Percentiles rank a stretch among this genome's conserved stretches.
Conservation (phyloP, 2,329 filamentous ascomycete genomes). For the Aurifilum marmelostoma region DNA sequence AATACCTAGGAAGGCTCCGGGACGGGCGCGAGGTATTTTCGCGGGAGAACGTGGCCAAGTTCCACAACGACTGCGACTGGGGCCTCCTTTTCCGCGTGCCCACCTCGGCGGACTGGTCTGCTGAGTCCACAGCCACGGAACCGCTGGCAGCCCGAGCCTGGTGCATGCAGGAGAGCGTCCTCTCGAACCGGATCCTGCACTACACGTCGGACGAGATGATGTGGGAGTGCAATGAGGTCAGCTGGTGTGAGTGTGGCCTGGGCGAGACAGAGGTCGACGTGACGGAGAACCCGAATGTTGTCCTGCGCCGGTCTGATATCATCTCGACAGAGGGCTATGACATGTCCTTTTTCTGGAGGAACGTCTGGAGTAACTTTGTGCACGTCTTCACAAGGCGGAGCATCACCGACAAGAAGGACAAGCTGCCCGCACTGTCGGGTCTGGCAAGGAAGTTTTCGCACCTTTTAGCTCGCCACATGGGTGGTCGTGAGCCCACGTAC, state of each 20-base stretch:
- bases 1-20: slow-evolving; percentile 29
- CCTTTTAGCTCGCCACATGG: not conserved
- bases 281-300: slow-evolving; percentile 10
- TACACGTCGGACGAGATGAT: slow-evolving; percentile 22
- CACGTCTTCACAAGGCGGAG: slow-evolving; percentile 10
- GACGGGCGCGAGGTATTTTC: slow-evolving; percentile 4
- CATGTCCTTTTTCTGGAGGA: slow-evolving; percentile 11
- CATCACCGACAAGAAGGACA: slow-evolving; percentile 18
- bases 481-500: slow-evolving; percentile 7
- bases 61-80: slow-evolving; percentile 14
- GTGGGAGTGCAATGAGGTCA: slow-evolving; percentile 17
- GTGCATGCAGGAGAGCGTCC: slow-evolving; percentile 16
- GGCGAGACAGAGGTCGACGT: not conserved
- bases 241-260: slow-evolving; percentile 13
- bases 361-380: slow-evolving; percentile 13
- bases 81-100: slow-evolving; percentile 14
- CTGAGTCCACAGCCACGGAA: not conserved
- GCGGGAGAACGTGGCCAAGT: slow-evolving; percentile 1
- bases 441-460: slow-evolving; percentile 22
- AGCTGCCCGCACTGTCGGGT: slow-evolving; percentile 25
- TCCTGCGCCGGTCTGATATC: slow-evolving; percentile 13
- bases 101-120: not conserved
- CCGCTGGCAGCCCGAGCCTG: slow-evolving; percentile 10
- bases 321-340: not conserved
- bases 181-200: slow-evolving; percentile 19